These are phyloP conservation scores for Fraxinus dipetala DNA, from an alignment of 305 asterid genomes.

Conservation along the genomic window DNA sequence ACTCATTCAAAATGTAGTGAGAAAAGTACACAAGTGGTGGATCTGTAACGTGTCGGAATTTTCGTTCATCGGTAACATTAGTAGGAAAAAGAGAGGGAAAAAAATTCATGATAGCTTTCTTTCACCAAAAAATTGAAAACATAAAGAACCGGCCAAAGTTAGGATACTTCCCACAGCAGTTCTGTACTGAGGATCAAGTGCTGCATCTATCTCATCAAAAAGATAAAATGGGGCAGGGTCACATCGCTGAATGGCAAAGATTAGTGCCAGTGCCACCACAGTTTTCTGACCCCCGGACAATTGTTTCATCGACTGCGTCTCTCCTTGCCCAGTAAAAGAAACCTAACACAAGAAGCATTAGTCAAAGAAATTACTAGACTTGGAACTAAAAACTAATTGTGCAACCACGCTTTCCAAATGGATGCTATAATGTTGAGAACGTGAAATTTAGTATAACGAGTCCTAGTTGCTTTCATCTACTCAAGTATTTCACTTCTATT, in stretches of 20 bases:
- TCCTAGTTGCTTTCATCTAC: conserved; percentile 9
- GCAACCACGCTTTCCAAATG: conserved; percentile 15
- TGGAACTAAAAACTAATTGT: not conserved
- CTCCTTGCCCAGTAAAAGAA: conserved; percentile 98
- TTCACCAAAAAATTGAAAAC: conserved; percentile 8
- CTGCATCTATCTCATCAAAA: conserved; percentile 98
- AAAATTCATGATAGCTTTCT: not conserved
- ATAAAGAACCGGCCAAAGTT: conserved; percentile 16
- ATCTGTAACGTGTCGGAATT: not conserved
- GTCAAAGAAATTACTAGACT: conserved; percentile 10
- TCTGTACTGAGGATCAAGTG: conserved; percentile 98
- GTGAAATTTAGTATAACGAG: not conserved
- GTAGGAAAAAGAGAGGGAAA: not conserved
- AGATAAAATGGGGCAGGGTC: conserved; percentile 99
- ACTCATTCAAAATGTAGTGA: not conserved
- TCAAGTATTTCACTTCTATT: conserved; percentile 5
- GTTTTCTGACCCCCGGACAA: conserved; percentile 99
- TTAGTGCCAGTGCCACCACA: conserved; percentile 89
- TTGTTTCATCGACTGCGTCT: conserved; percentile 97
- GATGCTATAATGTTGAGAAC: not conserved
- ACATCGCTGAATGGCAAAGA: conserved; percentile 97
- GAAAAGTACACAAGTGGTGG: not conserved
- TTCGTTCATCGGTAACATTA: not conserved
- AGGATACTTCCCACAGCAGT: conserved; percentile 99
- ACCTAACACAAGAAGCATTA: conserved; percentile 48